These are phyloP conservation scores for Hymenoscyphus scutula DNA, from an alignment of 2,329 filamentous ascomycete species.

Conservation along the genomic window DNA sequence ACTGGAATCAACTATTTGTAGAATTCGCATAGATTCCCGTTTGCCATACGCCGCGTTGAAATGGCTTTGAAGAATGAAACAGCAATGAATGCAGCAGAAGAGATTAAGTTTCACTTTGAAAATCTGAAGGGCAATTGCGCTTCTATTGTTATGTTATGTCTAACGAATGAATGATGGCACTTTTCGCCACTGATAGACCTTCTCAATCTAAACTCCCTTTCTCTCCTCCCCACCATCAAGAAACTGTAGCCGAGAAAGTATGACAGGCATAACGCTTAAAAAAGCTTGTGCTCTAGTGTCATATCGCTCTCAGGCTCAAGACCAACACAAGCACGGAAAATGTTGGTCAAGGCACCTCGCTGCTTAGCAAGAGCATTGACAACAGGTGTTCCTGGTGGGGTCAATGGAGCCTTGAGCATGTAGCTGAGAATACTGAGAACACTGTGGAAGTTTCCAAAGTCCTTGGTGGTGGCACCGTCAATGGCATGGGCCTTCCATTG, in stretches of 20 bases:
- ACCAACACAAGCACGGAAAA: slow-evolving; percentile 96
- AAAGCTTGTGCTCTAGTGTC: slow-evolving; percentile 98
- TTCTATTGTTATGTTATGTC: slow-evolving; percentile 22
- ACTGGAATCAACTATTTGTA: no score
- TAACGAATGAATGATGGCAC: slow-evolving; percentile 36
- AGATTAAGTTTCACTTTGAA: background rate
- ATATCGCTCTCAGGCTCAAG: slow-evolving; percentile 98
- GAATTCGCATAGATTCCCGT: no score
- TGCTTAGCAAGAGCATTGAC: slow-evolving; percentile 96
- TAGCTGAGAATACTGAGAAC: slow-evolving; percentile 97
- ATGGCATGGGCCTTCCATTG: slow-evolving; percentile 72
- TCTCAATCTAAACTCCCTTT: slow-evolving; percentile 6
- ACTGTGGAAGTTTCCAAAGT: slow-evolving; percentile 93
- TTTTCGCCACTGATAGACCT: slow-evolving; percentile 32
- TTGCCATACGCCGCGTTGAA: no score
- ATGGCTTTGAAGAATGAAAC: no score
- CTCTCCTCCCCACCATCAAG: slow-evolving; percentile 2
- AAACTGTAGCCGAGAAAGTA: background rate
- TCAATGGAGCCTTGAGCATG: slow-evolving; percentile 96
- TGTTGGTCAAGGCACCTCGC: slow-evolving; percentile 90
- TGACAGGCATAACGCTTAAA: slow-evolving; percentile 48
- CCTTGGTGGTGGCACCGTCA: slow-evolving; percentile 52
- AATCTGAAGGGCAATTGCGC: background rate
- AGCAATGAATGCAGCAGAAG: background rate
- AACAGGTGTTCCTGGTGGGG: slow-evolving; percentile 90